Evolutionary conservation across 257 asterid species (phyloP), one percentile per base, ranked within the genome.

Genomic region (Lycium ferocissimum): DNA sequence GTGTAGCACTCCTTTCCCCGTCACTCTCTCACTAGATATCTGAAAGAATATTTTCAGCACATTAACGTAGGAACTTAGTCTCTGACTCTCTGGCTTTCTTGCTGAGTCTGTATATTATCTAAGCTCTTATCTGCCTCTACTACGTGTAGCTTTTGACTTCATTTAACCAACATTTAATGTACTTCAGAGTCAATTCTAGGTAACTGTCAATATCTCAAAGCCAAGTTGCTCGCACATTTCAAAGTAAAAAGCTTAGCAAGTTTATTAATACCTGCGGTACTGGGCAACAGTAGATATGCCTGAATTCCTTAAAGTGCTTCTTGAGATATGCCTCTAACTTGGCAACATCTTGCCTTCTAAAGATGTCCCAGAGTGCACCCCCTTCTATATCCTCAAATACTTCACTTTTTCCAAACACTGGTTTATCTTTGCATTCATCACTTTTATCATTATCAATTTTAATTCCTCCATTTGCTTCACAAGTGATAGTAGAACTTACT

Each of bases 331-430:
- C 90, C 84, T 91, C 95, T 85, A 96, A 81, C 84, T 91, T 90
- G 7, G 98, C 93, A 47, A 93, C 92, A 79, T 96, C 99, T 87
- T 94, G 86, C 87, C 96, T 94, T 91, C 98, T 91, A 89, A 94
- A 96, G 43, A 96, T 94, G 89, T 96, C 99, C 99, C 99, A 96
- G 43, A 96, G 86, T 83, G 98, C 99, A 87, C 97, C 98, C 81
- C 95, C 93, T 58, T 90, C 94, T 78, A 87, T 9, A 38, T 78
- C 59, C 3, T 56, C 79, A 45, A 70, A 76, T 75, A 83, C 85
- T 89, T 86, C 91, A 51, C 11, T 79, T 78, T 20, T 62, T 67
- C 7, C 10, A 13, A 6, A 6, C 17, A 13, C 80, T 15, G 49
- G 79, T 40, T n/a, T 15, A 82, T 22, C 4, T 15, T 43, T 37